Conservation (phyloP, 148 eudicot genomes). For the Pouteria glomerata region DNA sequence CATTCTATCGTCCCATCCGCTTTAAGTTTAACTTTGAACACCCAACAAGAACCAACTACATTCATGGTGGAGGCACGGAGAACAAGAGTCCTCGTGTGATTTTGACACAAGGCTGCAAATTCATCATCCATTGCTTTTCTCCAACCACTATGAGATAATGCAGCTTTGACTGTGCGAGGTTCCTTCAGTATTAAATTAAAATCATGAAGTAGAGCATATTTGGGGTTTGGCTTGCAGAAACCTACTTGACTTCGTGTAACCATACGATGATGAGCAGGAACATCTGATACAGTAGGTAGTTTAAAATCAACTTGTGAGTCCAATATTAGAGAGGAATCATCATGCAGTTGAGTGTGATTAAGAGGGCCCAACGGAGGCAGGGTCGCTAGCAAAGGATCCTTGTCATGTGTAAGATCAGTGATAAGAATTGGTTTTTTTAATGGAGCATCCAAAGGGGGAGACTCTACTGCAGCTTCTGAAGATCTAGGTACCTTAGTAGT, state of each 20-base stretch:
- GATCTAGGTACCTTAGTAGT: no score
- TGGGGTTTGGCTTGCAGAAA: background rate
- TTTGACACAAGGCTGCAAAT: background rate
- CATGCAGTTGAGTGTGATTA: no score
- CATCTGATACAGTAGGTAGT: no score
- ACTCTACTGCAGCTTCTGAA: no score
- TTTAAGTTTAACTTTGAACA: background rate
- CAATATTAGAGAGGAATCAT: no score
- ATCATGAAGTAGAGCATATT: background rate
- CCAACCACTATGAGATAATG: background rate
- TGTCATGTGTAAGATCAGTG: no score
- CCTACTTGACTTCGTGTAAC: background rate
- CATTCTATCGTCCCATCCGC: background rate
- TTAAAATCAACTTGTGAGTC: no score
- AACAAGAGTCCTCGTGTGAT: background rate
- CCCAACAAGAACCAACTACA: background rate
- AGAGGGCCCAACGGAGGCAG: no score
- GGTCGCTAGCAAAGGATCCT: no score
- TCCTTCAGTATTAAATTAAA: background rate
- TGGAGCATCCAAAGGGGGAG: no score
- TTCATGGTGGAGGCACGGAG: background rate
- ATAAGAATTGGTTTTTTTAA: no score
- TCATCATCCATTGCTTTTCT: background rate
- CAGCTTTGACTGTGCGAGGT: background rate
- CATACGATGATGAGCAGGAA: background rate